Base-by-base conservation (phyloP, 768 basidiomycete genomes). In the Grammothele lineata region DNA sequence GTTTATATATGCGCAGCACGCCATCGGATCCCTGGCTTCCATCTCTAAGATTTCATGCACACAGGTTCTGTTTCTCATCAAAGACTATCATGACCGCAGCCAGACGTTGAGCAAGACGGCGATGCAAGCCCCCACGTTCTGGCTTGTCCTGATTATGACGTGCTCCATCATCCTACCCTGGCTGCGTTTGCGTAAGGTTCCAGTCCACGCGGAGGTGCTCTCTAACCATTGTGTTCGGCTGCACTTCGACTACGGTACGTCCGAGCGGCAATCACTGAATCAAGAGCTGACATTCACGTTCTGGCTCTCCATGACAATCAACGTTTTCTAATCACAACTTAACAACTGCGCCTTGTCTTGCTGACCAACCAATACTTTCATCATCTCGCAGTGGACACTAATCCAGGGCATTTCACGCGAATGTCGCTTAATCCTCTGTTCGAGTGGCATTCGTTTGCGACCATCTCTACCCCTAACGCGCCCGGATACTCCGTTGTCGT, bases 371-470 rank as follows among this genome's bases (percentile, higher is more conserved):
- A n/a, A n/a, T n/a, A n/a, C 14, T n/a, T n/a, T n/a, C n/a, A n/a
- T n/a, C n/a, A n/a, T n/a, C n/a, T 46, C 38, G 10, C 45, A 59
- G 52, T 56, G 3, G 51, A 59, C 37, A 64, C 64, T 19, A 51
- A 62, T 25, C 58, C 65, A 2, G 65, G 64, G 9, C 60, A 57
- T 45, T 66, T 61, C 51, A 63, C 59, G 22, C 58, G 64, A 37
- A 53, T 63, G 53, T 60, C 62, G 2, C 67, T 70, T 36, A 63
- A 66, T 42, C 78, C 77, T 21, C 66, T 77, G 37, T 62, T 69
- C 37, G 77, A 80, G 62, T 78, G 77, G 76, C 77, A 78, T 48
- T 70, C 71, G 7, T 79, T 78, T 52, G 77, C 76, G 5, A 76
- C 76, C 3, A 67, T 80, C 11, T 65, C 76, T 3, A 70, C 69